Percentiles rank a stretch among this genome's conserved stretches.
Conservation (phyloP, 495 filamentous ascomycete species). For the Lasiosphaeriaceae sp. region DNA sequence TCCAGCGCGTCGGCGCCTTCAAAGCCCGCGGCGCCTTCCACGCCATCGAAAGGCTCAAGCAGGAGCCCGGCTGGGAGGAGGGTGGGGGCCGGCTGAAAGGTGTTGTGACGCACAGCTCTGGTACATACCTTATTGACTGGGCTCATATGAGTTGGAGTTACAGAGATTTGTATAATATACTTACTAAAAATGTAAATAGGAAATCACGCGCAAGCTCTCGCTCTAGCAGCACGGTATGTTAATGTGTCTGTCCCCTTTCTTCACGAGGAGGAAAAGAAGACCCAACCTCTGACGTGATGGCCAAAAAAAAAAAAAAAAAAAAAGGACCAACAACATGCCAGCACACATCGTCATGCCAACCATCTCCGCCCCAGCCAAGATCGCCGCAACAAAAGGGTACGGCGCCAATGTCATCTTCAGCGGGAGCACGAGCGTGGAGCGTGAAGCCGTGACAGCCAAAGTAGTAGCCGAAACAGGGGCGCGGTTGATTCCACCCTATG, state of each 20-base stretch:
- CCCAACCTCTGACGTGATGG: background rate
- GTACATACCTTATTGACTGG: constrained; percentile 49
- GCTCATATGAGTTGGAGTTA: too few species aligned
- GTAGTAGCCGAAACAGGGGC: constrained; percentile 69
- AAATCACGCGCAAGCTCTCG: constrained; percentile 94
- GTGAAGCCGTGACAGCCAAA: constrained; percentile 67
- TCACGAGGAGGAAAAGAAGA: background rate
- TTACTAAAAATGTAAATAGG: constrained; percentile 36
- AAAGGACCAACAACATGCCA: constrained; percentile 44
- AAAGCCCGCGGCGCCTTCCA: constrained; percentile 91
- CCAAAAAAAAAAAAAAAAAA: background rate
- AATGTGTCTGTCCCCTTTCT: background rate
- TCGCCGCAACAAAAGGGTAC: constrained; percentile 72
- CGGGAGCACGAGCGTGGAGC: constrained; percentile 73
- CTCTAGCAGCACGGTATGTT: constrained; percentile 64
- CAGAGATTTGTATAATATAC: background rate
- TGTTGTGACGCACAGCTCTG: constrained; percentile 89
- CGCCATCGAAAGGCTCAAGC: constrained; percentile 69
- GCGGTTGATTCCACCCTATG: constrained; percentile 80
- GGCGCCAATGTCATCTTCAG: constrained; percentile 78
- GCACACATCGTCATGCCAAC: constrained; percentile 88
- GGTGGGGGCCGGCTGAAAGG: constrained; percentile 53
- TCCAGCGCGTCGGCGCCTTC: constrained; percentile 88
- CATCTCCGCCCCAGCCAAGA: constrained; percentile 79
- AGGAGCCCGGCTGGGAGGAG: constrained; percentile 56